A percentile compares a stretch with the other conserved stretches of the same genome.
These are phyloP conservation scores for Aspergillus heteromorphus DNA, from an alignment of 495 filamentous ascomycete species.

Conservation along the genomic window DNA sequence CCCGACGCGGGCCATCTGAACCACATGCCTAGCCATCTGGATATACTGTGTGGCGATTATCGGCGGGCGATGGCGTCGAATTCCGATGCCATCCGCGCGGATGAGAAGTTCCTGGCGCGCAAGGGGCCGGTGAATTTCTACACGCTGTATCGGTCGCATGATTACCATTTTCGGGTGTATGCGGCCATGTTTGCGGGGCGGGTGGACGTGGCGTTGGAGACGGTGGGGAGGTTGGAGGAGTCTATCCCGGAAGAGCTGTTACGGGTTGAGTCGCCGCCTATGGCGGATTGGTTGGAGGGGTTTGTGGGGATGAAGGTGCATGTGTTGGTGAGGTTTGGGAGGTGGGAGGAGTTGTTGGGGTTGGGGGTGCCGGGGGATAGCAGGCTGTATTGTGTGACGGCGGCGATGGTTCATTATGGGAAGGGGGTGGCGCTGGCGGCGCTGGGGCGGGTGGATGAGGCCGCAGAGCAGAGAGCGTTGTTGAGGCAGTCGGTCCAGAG, in stretches of 20 bases:
- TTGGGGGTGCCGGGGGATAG: constrained; percentile 45
- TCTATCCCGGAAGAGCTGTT: constrained; percentile 57
- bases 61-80: constrained; percentile 56
- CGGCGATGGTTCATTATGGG: constrained; percentile 60
- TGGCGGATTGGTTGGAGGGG: constrained; percentile 68
- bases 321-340: constrained; percentile 60
- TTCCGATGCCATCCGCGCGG: constrained; percentile 55
- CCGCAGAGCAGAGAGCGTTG: constrained; percentile 34
- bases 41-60: constrained; percentile 64
- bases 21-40: constrained; percentile 68
- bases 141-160: constrained; percentile 59
- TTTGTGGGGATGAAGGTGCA: constrained; percentile 60
- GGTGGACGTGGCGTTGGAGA: constrained; percentile 51
- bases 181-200: constrained; percentile 66
- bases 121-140: constrained; percentile 58
- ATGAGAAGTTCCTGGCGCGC: constrained; percentile 51
- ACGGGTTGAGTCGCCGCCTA: constrained; percentile 56
- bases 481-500: constrained; percentile 41
- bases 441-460: constrained; percentile 39
- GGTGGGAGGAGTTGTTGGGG: constrained; percentile 53
- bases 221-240: constrained; percentile 43
- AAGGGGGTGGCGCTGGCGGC: constrained; percentile 60
- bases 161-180: constrained; percentile 65
- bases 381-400: constrained; percentile 56
- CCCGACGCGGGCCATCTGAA: constrained; percentile 66